Base-by-base conservation (phyloP, 306 rosid genomes). In the Leucaena leucocephala region DNA sequence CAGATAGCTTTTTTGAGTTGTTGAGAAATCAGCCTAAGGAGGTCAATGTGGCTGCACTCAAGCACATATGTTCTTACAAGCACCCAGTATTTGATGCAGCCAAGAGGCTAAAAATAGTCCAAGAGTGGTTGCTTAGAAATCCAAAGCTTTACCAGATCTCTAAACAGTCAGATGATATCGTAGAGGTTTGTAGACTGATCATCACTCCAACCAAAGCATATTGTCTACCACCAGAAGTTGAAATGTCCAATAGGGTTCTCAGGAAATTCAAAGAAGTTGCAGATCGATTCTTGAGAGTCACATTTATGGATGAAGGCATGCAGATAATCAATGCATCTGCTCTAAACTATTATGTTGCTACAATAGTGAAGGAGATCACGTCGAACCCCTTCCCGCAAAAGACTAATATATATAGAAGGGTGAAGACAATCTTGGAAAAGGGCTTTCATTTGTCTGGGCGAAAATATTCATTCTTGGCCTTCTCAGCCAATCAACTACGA, bases 271-370 rank as follows among this genome's bases (percentile, higher is more conserved):
- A 83, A 77, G 85, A 87, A 64, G 85, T 79, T 17, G 68, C 94
- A 14, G 88, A 90, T 83, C 79, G 88, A 59, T 90, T 90, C 78
- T 76, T 90, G 54, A 85, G 91, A 81, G 90, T 90, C 43, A 88
- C 90, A 45, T 90, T 90, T 76, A 88, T 86, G 91, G 94, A 90
- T 86, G 94, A 90, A 83, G 91, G 91, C 33, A 81, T 88, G 91
- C 83, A 86, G 63, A 84, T 83, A 64, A 80, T 90, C 44, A 90
- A 86, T 72, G 69, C 80, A 35, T 52, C 67, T 66, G 90, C 74
- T 73, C 86, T 86, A 71, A 82, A 44, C n/a, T 88, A 78, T 68
- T 86, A 74, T 75, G 85, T 82, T 21, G 89, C 92, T 72, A 88
- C 89, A 34, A 86, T 90, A 78, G 92, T 88, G 62, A 88, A 72